Conservation (phyloP, 1,284 basidiomycete genomes). For the Tremellales sp. region DNA sequence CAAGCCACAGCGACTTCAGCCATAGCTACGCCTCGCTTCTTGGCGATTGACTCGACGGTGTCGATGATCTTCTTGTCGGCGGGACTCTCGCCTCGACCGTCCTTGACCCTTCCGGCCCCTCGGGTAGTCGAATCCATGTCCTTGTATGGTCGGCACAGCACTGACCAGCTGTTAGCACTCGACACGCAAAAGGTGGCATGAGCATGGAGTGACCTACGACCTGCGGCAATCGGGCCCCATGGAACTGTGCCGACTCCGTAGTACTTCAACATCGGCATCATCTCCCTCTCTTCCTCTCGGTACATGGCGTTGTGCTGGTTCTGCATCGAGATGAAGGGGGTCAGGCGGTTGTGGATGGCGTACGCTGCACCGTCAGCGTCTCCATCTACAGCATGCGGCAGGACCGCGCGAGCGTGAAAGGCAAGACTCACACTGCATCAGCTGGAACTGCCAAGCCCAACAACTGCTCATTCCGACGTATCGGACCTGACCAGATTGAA, state of each 20-base stretch:
- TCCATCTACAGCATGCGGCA: neutral
- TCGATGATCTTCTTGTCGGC: constrained; percentile 66
- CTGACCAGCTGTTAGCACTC: constrained; percentile 3
- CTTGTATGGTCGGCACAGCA: constrained; percentile 23
- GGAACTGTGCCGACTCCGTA: constrained; percentile 36
- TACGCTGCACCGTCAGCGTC: constrained; percentile 29
- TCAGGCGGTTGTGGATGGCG: constrained; percentile 53
- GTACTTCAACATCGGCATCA: constrained; percentile 54
- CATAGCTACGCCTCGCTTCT: constrained; percentile 55
- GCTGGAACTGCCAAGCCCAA: constrained; percentile 45
- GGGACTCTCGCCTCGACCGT: constrained; percentile 39
- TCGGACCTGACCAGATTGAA: constrained; percentile 58
- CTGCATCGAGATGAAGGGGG: constrained; percentile 67
- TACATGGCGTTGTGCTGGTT: constrained; percentile 53
- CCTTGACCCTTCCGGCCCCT: constrained; percentile 7
- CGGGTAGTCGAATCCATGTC: constrained; percentile 17
- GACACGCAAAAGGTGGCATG: neutral
- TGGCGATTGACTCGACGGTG: constrained; percentile 54
- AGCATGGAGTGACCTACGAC: constrained; percentile 12
- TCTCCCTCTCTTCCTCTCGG: constrained; percentile 63
- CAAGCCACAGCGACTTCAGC: constrained; percentile 52
- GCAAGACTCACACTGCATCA: constrained; percentile 32
- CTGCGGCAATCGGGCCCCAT: constrained; percentile 23
- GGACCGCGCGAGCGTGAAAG: neutral
- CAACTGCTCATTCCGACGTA: constrained; percentile 61